Evolutionary conservation across 2,329 filamentous ascomycete species (phyloP).

Genomic region (Fusarium poae): DNA sequence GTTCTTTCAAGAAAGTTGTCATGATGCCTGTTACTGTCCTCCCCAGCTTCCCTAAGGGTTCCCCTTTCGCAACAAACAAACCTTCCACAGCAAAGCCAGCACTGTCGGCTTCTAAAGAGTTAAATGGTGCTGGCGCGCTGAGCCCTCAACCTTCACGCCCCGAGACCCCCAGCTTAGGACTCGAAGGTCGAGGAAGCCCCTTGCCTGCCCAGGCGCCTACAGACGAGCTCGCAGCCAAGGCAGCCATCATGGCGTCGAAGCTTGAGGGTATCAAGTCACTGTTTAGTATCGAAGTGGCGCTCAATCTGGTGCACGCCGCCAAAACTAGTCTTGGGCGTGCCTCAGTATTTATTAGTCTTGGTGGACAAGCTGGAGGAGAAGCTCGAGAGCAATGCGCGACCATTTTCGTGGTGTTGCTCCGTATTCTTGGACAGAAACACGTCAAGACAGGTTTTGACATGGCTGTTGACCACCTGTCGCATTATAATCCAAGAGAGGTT

Average conservation of each 20-base stretch:
- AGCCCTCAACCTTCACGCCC: constrained; percentile 61
- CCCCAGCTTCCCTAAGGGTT: constrained; percentile 73
- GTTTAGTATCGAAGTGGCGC: constrained; percentile 95
- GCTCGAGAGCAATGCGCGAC: constrained; percentile 88
- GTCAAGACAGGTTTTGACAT: constrained; percentile 94
- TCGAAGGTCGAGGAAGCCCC: constrained; percentile 57
- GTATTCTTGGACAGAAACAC: constrained; percentile 86
- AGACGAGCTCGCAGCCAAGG: constrained; percentile 93
- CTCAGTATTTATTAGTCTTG: constrained; percentile 83
- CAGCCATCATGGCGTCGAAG: constrained; percentile 95
- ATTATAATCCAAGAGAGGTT: constrained; percentile 90
- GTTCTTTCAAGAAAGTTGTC: constrained; percentile 97
- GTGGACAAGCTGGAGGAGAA: constrained; percentile 83
- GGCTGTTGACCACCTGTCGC: constrained; percentile 89
- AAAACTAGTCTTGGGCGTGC: constrained; percentile 90
- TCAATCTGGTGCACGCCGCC: constrained; percentile 88
- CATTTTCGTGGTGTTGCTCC: constrained; percentile 87
- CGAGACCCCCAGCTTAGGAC: constrained; percentile 61
- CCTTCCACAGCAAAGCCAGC: constrained; percentile 46
- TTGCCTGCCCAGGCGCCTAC: constrained; percentile 78
- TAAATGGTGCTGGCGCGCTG: constrained; percentile 47
- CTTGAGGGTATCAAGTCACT: constrained; percentile 94
- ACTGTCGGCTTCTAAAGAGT: constrained; percentile 31
- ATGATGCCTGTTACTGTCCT: constrained; percentile 98
- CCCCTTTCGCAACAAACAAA: constrained; percentile 66